Base-by-base conservation (phyloP, 2,329 filamentous ascomycete genomes). In the Neofusicoccum parvum region DNA sequence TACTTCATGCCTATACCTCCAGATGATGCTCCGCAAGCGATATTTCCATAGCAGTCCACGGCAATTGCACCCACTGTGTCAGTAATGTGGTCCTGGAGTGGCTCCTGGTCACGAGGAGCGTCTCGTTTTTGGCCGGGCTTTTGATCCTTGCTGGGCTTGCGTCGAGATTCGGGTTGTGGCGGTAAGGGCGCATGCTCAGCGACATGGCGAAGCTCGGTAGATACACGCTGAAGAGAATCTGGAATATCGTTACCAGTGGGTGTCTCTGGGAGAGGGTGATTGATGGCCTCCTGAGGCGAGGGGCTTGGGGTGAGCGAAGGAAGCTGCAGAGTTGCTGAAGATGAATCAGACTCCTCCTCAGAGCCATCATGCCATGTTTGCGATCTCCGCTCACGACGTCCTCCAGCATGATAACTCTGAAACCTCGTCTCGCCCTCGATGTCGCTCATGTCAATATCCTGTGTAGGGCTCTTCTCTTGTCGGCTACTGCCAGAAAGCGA, bases 1-100 rank as follows among this genome's bases (percentile, higher is more conserved):
- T 97, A 94, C 76, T 99, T 99, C 94, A 99, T 97, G 34, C 95
- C 94, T 75, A 99, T 99, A 1, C 95, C 95, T 5, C 95, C 95
- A 15, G 96, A 99, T 1, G 95, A 99, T 1, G 95, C 97, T 15
- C 91, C 95, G 3, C 94, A 95, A 4, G 96, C 94, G 74, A 99
- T 97, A 66, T 90, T 90, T 15, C 95, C 95, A 70, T 85, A 87
- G 58, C 86, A 85, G 73, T 99, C 95, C 68, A 99, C 89, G 11
- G 93, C 95, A 73, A 99, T 97, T 34, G 94, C 95, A 50, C 96
- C 95, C 66, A 99, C 93, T 12, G 95, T 99, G 80, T 99, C 95
- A 2, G 90, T 96, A 71, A 99, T 84, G 72, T 90, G 85, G 68
- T 92, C 88, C 23, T 81, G 76, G 54, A 50, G 39, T n/a, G n/a